A percentile compares a stretch with the other conserved stretches of the same genome.
Conservation (phyloP, 2,329 filamentous ascomycete species). For the Aspergillus fijiensis region DNA sequence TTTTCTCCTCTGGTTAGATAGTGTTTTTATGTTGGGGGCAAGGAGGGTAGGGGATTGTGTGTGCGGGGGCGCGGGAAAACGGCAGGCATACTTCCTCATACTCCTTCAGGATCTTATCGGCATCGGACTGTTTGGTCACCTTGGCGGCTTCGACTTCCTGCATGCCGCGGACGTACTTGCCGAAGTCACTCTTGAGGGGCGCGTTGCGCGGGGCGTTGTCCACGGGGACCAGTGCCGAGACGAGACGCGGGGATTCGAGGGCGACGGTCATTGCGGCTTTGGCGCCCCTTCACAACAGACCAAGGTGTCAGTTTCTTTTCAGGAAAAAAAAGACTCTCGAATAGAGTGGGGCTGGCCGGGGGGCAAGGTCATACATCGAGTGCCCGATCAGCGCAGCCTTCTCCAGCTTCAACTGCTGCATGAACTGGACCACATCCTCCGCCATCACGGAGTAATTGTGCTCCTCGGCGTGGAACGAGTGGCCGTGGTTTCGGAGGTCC, state of each 20-base stretch:
- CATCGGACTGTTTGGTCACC: conserved; percentile 70
- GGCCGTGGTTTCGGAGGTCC: conserved; percentile 92
- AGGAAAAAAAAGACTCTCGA: too few species aligned
- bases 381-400: conserved; percentile 82
- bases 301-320: too few species aligned
- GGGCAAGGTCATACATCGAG: conserved; percentile 67
- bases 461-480: conserved; percentile 71
- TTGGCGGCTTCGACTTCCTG: conserved; percentile 69
- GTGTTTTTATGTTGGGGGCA: too few species aligned
- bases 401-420: conserved; percentile 67
- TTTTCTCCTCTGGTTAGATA: conserved; percentile 24
- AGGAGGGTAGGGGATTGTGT: too few species aligned
- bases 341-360: background rate
- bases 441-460: conserved; percentile 86
- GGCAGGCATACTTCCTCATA: conserved; percentile 63
- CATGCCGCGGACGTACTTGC: conserved; percentile 81
- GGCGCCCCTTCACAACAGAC: conserved; percentile 63
- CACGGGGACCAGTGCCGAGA: conserved; percentile 74
- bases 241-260: conserved; percentile 64
- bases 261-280: conserved; percentile 90
- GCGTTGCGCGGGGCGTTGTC: conserved; percentile 91
- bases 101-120: conserved; percentile 72
- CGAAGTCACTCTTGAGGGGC: conserved; percentile 70
- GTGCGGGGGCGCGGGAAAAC: too few species aligned
- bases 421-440: conserved; percentile 76